These are phyloP conservation scores for Puccinia coronata DNA, from an alignment of 1,284 basidiomycete species.

Conservation along the genomic window DNA sequence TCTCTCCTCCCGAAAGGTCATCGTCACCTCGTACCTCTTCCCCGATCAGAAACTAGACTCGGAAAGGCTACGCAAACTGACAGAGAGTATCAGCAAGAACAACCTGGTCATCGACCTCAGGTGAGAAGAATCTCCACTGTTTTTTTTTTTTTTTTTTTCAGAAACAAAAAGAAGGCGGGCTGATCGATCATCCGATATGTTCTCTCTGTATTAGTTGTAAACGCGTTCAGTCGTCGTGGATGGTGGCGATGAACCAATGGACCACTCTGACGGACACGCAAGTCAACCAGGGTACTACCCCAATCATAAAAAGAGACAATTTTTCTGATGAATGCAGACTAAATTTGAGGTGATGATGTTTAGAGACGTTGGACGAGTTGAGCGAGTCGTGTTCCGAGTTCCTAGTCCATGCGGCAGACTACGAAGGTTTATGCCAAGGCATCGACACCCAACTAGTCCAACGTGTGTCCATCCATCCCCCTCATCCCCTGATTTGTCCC, in stretches of 20 bases:
- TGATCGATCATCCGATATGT: not conserved
- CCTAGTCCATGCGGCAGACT: slow-evolving; percentile 93
- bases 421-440: slow-evolving; percentile 94
- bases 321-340: slow-evolving; percentile 48
- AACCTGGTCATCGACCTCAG: slow-evolving; percentile 91
- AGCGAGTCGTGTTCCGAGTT: slow-evolving; percentile 87
- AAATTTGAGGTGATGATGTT: slow-evolving; percentile 51
- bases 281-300: slow-evolving; percentile 71
- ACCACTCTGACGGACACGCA: slow-evolving; percentile 93
- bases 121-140: slow-evolving; percentile 60
- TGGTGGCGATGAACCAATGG: slow-evolving; percentile 99
- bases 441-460: slow-evolving; percentile 87
- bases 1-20: slow-evolving; percentile 77
- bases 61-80: slow-evolving; percentile 70
- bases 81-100: slow-evolving; percentile 75
- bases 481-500: not conserved
- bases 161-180: too few species aligned
- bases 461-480: slow-evolving; percentile 62
- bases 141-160: too few species aligned
- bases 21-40: slow-evolving; percentile 95
- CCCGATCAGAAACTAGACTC: slow-evolving; percentile 76
- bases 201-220: slow-evolving; percentile 69
- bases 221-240: slow-evolving; percentile 74
- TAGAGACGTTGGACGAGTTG: slow-evolving; percentile 72
- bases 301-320: not conserved